Evolutionary conservation across 805 yeast genomes (phyloP), one percentile per base, ranked within the genome.

Genomic region (Sugiyamaella marilandica): DNA sequence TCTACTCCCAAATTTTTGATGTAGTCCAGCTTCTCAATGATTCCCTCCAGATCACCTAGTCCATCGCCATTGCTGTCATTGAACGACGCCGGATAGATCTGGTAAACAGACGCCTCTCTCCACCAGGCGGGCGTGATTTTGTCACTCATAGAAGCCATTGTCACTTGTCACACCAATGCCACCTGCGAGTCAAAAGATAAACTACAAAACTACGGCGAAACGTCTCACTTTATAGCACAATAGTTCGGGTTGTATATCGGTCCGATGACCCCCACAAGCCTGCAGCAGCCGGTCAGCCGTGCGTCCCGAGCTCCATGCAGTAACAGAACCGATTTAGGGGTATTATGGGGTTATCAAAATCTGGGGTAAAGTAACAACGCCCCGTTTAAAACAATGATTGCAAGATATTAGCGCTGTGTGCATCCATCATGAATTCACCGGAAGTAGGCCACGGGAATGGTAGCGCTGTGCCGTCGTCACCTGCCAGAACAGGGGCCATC

Each of bases 11-110:
- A 66, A 19, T 63, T 65, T 61, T 76, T 73, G 63, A 80, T 62
- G 63, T 80, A 78, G 64, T 78, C 82, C 57, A 80, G 67, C 31
- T 74, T 73, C 14, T 77, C 71, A 55, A 77, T 69, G 53, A 80
- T 76, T 19, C 84, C 85, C 18, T 53, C 76, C 51, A 80, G 63
- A 63, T 80, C 84, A 33, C 85, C 84, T 51, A 77, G 62, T 41
- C 85, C 85, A 63, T 80, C 84, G 32, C 77, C 78, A 59, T 80
- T 77, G 41, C 81, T 74, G 66, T 80, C 85, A 59, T 79, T 77
- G 69, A 72, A 80, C 32, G 81, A 76, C 31, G 84, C 83, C 10
- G 84, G 84, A 75, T 81, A 80, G 57, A 80, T 75, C 64, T 80
- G 85, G 64, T 80, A 80, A 16, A 80, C 72, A 14, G 75, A 64